Conservation (phyloP, 345 rosid species). For the Citrus maxima region DNA sequence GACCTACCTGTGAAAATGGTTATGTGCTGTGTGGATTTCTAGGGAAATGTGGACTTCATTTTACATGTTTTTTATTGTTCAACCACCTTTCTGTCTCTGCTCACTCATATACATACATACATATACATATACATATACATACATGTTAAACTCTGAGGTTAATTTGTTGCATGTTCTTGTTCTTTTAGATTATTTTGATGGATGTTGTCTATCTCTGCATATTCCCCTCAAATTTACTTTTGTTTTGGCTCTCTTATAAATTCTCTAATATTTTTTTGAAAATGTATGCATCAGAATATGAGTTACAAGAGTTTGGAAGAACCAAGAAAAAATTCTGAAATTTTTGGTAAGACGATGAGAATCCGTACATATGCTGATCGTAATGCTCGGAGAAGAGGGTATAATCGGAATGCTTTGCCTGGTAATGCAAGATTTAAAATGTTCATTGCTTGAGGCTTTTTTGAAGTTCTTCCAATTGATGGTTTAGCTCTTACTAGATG, state of each 20-base stretch:
- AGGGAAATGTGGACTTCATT: background rate
- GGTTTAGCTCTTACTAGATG: constrained; percentile 18
- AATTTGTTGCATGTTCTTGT: background rate
- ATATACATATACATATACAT: too few relatives aligned
- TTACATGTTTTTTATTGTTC: background rate
- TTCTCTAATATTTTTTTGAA: constrained; percentile 14
- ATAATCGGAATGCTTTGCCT: constrained; percentile 34
- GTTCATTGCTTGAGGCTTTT: background rate
- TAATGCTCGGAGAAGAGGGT: constrained; percentile 45
- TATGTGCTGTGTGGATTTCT: background rate
- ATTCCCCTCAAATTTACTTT: background rate
- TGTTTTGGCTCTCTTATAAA: background rate
- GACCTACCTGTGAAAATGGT: background rate
- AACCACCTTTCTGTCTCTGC: background rate
- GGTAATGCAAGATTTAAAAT: constrained; percentile 24
- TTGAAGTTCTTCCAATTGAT: constrained; percentile 7
- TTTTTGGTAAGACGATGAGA: constrained; percentile 26
- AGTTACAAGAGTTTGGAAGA: constrained; percentile 35
- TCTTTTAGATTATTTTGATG: background rate
- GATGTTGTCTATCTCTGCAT: background rate
- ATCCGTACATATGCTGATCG: constrained; percentile 32
- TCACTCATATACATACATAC: background rate
- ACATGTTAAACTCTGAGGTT: background rate
- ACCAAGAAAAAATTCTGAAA: constrained; percentile 31
- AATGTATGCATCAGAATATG: constrained; percentile 38